Evolutionary conservation across 2,329 filamentous ascomycete genomes (phyloP), one percentile per base, ranked within the genome.

Genomic region (Colletotrichum sp.): DNA sequence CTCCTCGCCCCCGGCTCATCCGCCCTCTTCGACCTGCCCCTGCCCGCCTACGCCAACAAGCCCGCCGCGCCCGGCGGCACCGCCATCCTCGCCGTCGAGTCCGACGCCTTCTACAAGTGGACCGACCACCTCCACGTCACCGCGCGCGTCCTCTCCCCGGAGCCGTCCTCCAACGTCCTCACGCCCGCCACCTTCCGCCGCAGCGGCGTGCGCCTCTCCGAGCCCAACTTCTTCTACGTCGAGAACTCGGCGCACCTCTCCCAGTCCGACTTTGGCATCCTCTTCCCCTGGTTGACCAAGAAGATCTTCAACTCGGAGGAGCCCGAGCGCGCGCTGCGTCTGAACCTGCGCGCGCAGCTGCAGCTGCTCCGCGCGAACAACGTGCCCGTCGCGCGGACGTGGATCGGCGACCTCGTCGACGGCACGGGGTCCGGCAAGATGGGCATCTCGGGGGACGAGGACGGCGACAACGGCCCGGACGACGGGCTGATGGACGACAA

Each of bases 31-130:
- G 87, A 92, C n/a, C 89, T 93, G n/a, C 94, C 95, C 0, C 86
- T 98, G 30, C 95, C 95, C 0, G 90, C 88, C 22, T 95, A 95
- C 80, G 87, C 88, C 27, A 85, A 88, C 66, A 85, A 85, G 2
- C 81, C 87, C 3, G 86, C 88, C 19, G 89, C 88, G 0, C 87
- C 89, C 0, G 90, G 90, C 11, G 89, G 93, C 81, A 85, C 85
- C 15, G 92, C 89, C 3, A 83, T 96, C 1, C 87, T 98, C 1
- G 92, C 93, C 0, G 88, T 98, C 64, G 92, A 95, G 77, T 95
- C 93, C 1, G 92, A 95, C 80, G 91, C 92, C 39, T 98, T 98
- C 83, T 93, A 90, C 86, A 94, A 95, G 77, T 98, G 95, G 95
- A 88, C 87, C 0, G 90, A 93, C 57, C 94, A 98, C 79, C 88